These are phyloP conservation scores for Trypanosoma theileri DNA, from an alignment of 208 protist genomes.

Conservation along the genomic window DNA sequence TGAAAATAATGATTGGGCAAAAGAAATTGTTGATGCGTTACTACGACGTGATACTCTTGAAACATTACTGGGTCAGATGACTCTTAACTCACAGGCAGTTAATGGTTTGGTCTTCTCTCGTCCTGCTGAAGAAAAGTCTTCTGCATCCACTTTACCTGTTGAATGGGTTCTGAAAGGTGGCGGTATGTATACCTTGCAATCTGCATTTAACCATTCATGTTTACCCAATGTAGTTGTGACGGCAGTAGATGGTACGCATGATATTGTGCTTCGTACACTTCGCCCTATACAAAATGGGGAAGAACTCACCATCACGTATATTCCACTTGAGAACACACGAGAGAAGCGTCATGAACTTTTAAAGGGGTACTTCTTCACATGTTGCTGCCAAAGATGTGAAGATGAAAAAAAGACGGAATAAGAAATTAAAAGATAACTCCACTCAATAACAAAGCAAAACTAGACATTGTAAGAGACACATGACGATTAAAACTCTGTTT, in stretches of 20 bases:
- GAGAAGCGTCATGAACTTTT: conserved; percentile 43
- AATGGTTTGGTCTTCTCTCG: conserved; percentile 37
- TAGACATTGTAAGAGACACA: neutral
- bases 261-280: conserved; percentile 58
- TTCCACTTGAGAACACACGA: conserved; percentile 46
- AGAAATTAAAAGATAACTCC: neutral
- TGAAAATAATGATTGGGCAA: conserved; percentile 32
- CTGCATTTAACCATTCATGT: conserved; percentile 81
- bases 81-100: conserved; percentile 71
- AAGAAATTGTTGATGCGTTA: conserved; percentile 44
- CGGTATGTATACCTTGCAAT: conserved; percentile 70
- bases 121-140: conserved; percentile 10
- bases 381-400: conserved; percentile 52
- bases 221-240: conserved; percentile 56
- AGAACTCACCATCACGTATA: conserved; percentile 78
- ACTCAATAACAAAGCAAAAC: neutral
- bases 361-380: conserved; percentile 78
- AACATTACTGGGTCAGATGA: conserved; percentile 66
- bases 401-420: conserved; percentile 14
- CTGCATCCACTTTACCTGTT: conserved; percentile 21
- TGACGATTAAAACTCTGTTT: too few species aligned
- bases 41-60: conserved; percentile 60
- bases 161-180: conserved; percentile 69
- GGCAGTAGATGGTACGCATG: conserved; percentile 49
- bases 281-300: conserved; percentile 46